Evolutionary conservation across 805 yeast species (phyloP).

Genomic region (Zygosaccharomyces siamensis): DNA sequence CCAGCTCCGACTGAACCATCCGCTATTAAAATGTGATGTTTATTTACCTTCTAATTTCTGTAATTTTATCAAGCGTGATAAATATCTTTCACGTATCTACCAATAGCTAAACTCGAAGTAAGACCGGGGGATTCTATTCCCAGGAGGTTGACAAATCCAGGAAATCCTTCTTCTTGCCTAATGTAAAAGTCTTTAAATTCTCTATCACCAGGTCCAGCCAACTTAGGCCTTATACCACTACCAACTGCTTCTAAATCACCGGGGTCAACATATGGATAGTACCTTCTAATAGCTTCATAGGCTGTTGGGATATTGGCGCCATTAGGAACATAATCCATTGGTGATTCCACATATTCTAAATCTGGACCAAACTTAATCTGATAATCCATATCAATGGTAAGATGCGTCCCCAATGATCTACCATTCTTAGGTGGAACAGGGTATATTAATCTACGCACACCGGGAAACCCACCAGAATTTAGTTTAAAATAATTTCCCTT

Average conservation of each 20-base stretch:
- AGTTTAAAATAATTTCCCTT: constrained; percentile 79
- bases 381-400: constrained; percentile 79
- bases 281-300: constrained; percentile 50
- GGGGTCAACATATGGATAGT: constrained; percentile 55
- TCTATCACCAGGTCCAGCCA: constrained; percentile 42
- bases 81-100: constrained; percentile 52
- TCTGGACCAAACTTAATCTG: constrained; percentile 85
- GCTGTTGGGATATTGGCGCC: constrained; percentile 50
- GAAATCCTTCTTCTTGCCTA: constrained; percentile 60
- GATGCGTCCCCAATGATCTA: constrained; percentile 81
- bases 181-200: constrained; percentile 71
- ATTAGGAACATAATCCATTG: constrained; percentile 46
- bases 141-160: constrained; percentile 73
- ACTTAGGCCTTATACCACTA: constrained; percentile 81
- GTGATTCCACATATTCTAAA: constrained; percentile 65
- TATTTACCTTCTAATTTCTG: background rate
- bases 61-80: constrained; percentile 13
- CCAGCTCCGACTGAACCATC: constrained; percentile 72
- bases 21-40: constrained; percentile 13
- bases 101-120: constrained; percentile 80
- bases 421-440: constrained; percentile 73
- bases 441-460: constrained; percentile 56
- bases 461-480: constrained; percentile 41
- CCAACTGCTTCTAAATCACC: constrained; percentile 60
- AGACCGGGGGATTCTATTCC: constrained; percentile 92